Evolutionary conservation across 306 rosid species (phyloP).

Genomic region (Ormosia emarginata): DNA sequence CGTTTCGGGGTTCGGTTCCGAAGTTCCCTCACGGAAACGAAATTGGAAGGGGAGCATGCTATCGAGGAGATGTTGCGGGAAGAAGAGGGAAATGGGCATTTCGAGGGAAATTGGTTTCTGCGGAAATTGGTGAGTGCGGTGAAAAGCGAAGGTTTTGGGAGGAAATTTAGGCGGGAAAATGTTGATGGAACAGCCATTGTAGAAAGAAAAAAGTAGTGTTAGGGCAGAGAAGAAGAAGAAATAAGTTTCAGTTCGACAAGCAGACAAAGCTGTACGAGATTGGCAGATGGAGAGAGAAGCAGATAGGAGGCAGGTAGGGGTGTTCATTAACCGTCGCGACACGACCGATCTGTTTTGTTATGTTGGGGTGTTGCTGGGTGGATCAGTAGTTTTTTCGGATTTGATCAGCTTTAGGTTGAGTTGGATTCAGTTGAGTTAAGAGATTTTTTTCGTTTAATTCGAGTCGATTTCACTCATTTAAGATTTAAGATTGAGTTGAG

Average conservation of each 20-base stretch:
- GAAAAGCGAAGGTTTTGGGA: slow-evolving; percentile 52
- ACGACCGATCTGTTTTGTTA: too few species aligned
- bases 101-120: slow-evolving; percentile 11
- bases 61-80: slow-evolving; percentile 11
- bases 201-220: slow-evolving; percentile 4
- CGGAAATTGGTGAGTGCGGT: slow-evolving; percentile 27
- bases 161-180: slow-evolving; percentile 64
- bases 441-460: too few species aligned
- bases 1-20: slow-evolving; percentile 22
- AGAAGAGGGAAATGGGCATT: slow-evolving; percentile 1
- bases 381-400: too few species aligned
- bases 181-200: slow-evolving; percentile 53
- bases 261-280: not conserved
- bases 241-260: too few species aligned
- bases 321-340: too few species aligned
- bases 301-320: too few species aligned
- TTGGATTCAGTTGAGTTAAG: too few species aligned
- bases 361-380: too few species aligned
- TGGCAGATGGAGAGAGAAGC: not conserved
- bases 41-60: slow-evolving; percentile 10
- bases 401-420: too few species aligned
- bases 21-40: not conserved
- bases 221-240: not conserved
- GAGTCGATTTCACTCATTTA: too few species aligned
- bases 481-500: too few species aligned